A percentile compares a stretch with the other conserved stretches of the same genome.
Conservation (phyloP, 768 basidiomycete genomes). For the Serendipita sp. region DNA sequence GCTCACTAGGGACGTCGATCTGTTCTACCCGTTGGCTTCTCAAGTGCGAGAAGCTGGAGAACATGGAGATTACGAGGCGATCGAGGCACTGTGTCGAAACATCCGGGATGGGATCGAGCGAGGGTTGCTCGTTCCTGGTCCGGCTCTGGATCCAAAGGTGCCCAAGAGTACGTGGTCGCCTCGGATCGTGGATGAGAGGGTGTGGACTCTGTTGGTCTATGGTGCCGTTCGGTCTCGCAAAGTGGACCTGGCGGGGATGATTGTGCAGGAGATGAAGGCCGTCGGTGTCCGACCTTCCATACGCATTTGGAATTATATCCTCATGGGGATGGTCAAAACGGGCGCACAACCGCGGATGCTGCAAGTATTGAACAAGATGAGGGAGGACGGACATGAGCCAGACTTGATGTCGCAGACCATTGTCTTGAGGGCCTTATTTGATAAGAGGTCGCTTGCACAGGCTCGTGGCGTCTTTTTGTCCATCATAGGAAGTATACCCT, state of each 20-base stretch:
- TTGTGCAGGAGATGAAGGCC: conserved; percentile 53
- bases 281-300: conserved; percentile 35
- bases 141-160: conserved; percentile 18
- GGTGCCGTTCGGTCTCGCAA: conserved; percentile 43
- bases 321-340: conserved; percentile 42
- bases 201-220: conserved; percentile 50
- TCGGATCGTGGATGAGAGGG: conserved; percentile 36
- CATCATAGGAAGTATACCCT: conserved; percentile 24
- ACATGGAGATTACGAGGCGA: not conserved
- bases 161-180: conserved; percentile 18
- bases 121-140: conserved; percentile 34
- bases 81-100: conserved; percentile 30
- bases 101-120: conserved; percentile 38
- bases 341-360: conserved; percentile 37
- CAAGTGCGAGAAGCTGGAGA: not conserved
- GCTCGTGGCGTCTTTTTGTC: conserved; percentile 35
- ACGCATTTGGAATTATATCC: conserved; percentile 52
- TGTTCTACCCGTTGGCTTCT: conserved; percentile 21
- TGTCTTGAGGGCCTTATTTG: conserved; percentile 45
- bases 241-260: conserved; percentile 37
- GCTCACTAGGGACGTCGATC: conserved; percentile 27
- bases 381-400: conserved; percentile 36
- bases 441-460: conserved; percentile 31
- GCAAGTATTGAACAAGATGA: conserved; percentile 49
- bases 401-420: conserved; percentile 52